A percentile compares a stretch with the other conserved stretches of the same genome.
Evolutionary conservation across 345 rosid genomes (phyloP).

Genomic region (Aquilaria yunnanensis): DNA sequence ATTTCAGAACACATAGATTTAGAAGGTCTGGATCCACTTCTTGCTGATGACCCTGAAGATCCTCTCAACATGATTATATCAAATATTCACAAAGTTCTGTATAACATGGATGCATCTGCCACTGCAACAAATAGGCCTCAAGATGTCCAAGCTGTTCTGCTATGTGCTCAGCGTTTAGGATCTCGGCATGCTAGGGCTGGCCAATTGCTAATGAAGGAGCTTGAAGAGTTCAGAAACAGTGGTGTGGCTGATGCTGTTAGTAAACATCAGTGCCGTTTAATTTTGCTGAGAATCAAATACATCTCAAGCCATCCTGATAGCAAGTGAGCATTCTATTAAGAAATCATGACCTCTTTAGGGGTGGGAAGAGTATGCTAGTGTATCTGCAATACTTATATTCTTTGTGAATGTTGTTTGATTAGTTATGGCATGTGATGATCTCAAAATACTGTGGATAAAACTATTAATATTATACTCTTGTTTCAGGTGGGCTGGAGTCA

Average conservation of each 20-base stretch:
- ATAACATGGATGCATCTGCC: constrained; percentile 74
- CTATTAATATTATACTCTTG: constrained; percentile 15
- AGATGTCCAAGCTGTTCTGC: constrained; percentile 93
- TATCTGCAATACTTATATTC: not conserved
- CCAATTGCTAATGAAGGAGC: constrained; percentile 71
- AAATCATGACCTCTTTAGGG: not conserved
- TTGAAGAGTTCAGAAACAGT: constrained; percentile 87
- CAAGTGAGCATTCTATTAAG: constrained; percentile 39
- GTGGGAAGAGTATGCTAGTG: not conserved
- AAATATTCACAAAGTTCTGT: constrained; percentile 82
- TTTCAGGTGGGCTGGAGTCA: constrained; percentile 94
- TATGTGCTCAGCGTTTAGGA: constrained; percentile 84
- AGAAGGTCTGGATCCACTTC: constrained; percentile 96
- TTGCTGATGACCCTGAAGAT: constrained; percentile 98
- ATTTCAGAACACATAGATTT: constrained; percentile 88
- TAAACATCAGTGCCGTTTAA: constrained; percentile 92
- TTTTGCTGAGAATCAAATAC: constrained; percentile 86
- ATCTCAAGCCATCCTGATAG: constrained; percentile 58
- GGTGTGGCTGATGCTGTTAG: constrained; percentile 82
- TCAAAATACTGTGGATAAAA: constrained; percentile 10
- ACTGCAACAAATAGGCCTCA: constrained; percentile 75
- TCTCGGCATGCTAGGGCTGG: constrained; percentile 86
- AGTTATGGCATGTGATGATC: not conserved
- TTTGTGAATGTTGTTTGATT: constrained; percentile 1
- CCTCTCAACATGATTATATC: constrained; percentile 74